Base-by-base conservation (phyloP, 441 rosid species). In the Populus hybrid region DNA sequence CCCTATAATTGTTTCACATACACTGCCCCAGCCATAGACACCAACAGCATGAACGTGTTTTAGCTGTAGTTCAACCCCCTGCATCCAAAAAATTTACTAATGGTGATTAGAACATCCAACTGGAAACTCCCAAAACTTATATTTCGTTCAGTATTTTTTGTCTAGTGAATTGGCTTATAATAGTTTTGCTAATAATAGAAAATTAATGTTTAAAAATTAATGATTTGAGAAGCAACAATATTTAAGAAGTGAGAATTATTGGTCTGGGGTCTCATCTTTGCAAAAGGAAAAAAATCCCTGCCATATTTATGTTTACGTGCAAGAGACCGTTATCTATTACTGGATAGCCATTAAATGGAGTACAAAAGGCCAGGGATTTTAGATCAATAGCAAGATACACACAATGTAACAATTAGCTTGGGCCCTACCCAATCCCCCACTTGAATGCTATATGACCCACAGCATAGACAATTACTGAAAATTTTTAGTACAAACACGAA, bases 41-140 rank as follows among this genome's bases (percentile, higher is more conserved):
- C 98, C 98, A 83, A 87, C 90, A 76, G 97, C 90, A 74, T 92
- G 92, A 74, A 94, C 99, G 78, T 91, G 94, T 86, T 93, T 94
- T 83, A 97, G 99, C 83, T 89, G 87, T 80, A 97, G 89, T 88
- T 91, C 97, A 75, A 97, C 88, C 64, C 99, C 99, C 99, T 97
- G 91, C 79, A 88, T 79, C 82, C 65, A 31, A 2, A 77, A 69
- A 78, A n/a, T 82, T 85, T 68, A 82, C 73, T 78, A 50, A 72
- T 73, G 31, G 69, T 38, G 26, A 75, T 78, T 72, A 78, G 78
- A 67, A 79, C 69, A 77, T 16, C 56, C 50, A 24, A 45, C 76
- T 76, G 61, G 65, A 66, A 76, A 72, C 64, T 64, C 3, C 21
- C 63, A 35, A 61, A 69, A 78, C n/a, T 53, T 53, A 53, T 18